Conservation (phyloP, 768 basidiomycete species). For the Sporobolomyces phaffii region DNA sequence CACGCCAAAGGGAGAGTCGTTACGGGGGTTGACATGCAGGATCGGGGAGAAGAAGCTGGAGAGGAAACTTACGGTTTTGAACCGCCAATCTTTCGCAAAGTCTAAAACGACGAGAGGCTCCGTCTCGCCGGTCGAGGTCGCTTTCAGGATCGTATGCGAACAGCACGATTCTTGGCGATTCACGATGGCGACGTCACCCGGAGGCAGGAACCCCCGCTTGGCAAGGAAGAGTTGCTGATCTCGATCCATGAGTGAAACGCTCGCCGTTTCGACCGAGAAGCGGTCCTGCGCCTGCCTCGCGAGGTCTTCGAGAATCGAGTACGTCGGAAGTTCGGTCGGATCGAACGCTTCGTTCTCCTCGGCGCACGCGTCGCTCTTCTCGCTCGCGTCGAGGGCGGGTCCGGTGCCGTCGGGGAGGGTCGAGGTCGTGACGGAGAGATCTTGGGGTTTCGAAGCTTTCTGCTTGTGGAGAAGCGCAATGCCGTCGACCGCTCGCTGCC, state of each 20-base stretch:
- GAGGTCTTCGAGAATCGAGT: conserved; percentile 18
- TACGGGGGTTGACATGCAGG: neutral
- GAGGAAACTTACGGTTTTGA: neutral
- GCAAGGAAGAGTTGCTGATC: conserved; percentile 34
- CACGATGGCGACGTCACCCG: neutral
- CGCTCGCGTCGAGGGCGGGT: too few relatives aligned
- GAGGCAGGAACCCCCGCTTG: conserved; percentile 14
- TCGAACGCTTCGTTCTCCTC: neutral
- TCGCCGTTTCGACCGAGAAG: conserved; percentile 21
- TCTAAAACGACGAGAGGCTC: conserved; percentile 35
- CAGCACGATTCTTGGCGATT: conserved; percentile 27
- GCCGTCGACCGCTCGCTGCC: conserved; percentile 31
- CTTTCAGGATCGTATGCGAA: conserved; percentile 30
- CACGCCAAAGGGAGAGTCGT: neutral
- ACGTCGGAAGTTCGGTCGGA: conserved; percentile 3
- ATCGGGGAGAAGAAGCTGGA: too few relatives aligned
- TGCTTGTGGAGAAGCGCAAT: conserved; percentile 2
- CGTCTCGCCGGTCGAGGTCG: conserved; percentile 15
- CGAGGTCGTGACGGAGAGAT: neutral
- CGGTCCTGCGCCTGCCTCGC: conserved; percentile 13
- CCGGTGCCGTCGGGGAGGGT: neutral
- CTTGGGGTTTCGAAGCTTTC: neutral
- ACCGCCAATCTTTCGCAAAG: conserved; percentile 32
- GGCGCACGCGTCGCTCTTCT: neutral
- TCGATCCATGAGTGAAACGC: conserved; percentile 31